A percentile compares a stretch with the other conserved stretches of the same genome.
Evolutionary conservation across 345 rosid species (phyloP).

Genomic region (Lepidium sativum): DNA sequence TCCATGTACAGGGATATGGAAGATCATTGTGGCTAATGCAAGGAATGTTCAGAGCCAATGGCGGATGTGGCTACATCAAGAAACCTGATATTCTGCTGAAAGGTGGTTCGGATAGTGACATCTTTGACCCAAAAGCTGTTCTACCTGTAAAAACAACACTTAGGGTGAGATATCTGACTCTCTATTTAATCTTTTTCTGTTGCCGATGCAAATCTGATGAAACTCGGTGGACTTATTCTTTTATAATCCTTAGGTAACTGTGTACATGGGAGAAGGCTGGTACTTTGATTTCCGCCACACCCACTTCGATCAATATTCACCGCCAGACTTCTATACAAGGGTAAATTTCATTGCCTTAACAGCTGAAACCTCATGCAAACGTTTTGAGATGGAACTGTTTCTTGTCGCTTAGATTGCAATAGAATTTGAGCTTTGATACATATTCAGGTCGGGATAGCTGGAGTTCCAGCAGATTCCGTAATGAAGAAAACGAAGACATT

Average conservation of each 20-base stretch:
- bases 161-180: slow-evolving; percentile 15
- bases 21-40: slow-evolving; percentile 72
- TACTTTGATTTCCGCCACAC: slow-evolving; percentile 30
- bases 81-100: slow-evolving; percentile 53
- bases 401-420: not conserved
- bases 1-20: slow-evolving; percentile 48
- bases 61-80: slow-evolving; percentile 64
- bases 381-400: not conserved
- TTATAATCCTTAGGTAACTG: slow-evolving; percentile 12
- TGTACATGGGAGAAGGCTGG: slow-evolving; percentile 36
- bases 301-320: slow-evolving; percentile 29
- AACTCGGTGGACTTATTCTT: not conserved
- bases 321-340: slow-evolving; percentile 30
- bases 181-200: not conserved
- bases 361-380: not conserved
- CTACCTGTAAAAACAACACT: slow-evolving; percentile 30
- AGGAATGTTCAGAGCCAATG: slow-evolving; percentile 73
- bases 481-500: slow-evolving; percentile 78
- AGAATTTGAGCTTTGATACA: not conserved
- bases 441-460: slow-evolving; percentile 75
- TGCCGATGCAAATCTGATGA: not conserved
- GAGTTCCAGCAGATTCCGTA: slow-evolving; percentile 57
- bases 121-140: slow-evolving; percentile 53
- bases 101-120: slow-evolving; percentile 28
- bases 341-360: not conserved